phyloP scores from a whole-genome alignment of 2,329 filamentous ascomycete species.

The Aspergillus eucalypticola region DNA sequence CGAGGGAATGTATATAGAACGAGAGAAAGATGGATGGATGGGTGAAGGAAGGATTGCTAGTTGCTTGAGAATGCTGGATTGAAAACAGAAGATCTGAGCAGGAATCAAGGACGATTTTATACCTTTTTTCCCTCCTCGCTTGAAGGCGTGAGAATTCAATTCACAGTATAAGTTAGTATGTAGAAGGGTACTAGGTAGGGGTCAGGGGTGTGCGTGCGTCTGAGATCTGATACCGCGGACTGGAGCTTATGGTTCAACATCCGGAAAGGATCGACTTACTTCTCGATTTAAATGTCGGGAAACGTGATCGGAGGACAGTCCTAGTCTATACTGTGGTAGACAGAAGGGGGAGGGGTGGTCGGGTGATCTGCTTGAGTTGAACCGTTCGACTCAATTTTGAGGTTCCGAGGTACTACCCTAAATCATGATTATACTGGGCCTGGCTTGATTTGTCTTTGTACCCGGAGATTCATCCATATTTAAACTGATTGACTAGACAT shows the following conservation, averaged over 20 bases:
- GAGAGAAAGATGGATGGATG: not conserved
- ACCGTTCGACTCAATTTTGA: not conserved
- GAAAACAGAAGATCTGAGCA: not conserved
- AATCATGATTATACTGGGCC: too few relatives aligned
- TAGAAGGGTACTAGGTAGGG: not conserved
- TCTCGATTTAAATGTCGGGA: not conserved
- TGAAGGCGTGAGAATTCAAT: not conserved
- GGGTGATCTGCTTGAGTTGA: not conserved
- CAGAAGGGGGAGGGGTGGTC: not conserved
- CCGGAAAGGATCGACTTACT: not conserved
- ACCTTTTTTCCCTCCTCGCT: not conserved
- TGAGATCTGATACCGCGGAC: slow-evolving; percentile 1
- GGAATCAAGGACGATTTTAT: not conserved
- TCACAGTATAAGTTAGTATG: not conserved
- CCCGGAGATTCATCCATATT: not conserved
- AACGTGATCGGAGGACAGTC: not conserved
- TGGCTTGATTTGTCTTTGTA: too few relatives aligned
- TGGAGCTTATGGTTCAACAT: not conserved
- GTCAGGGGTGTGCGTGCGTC: not conserved
- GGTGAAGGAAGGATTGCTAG: not conserved
- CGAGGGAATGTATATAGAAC: not conserved
- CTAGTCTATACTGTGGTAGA: not conserved
- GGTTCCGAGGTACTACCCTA: not conserved
- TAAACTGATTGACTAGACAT: not conserved
- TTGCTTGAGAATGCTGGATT: not conserved